Evolutionary conservation across 805 yeast genomes (phyloP), one percentile per base, ranked within the genome.

Genomic region (Wickerhamiella brachini): DNA sequence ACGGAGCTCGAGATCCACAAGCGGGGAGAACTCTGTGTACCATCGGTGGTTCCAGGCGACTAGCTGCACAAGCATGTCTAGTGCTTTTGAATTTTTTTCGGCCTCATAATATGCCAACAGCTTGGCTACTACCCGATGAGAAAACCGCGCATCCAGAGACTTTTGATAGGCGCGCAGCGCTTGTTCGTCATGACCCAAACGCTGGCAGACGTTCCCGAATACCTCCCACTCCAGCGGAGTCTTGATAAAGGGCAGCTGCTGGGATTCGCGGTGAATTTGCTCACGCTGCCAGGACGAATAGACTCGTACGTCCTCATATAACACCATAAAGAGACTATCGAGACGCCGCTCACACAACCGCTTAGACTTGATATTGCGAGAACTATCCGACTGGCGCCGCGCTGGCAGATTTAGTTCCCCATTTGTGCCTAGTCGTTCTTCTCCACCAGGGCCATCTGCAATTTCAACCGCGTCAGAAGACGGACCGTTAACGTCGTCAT

Each of bases 21-120:
- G 71, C 20, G 94, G 85, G 8, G 94, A 81, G 62, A 88, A 90
- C 57, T 90, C 96, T 56, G 81, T 77, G 68, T 90, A 94, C 98
- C 98, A 93, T 62, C 98, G 78, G 66, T 89, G 97, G 63, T 87
- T 84, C 97, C 97, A 94, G n/a, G 93, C 95, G n/a, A 83, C 70
- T 49, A 93, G 70, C 60, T 83, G 84, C 37, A 89, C 85, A 51
- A 80, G 68, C 21, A 82, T 69, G 52, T 83, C 87, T 53, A 89
- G 71, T 12, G 86, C 78, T 55, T 74, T 71, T 26, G 51, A 29
- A 9, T 56, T 52, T 34, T 73, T 48, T 37, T 63, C 58, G 39
- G 64, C 67, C 55, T 66, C 73, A 56, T 64, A 66, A 62, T 83
- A 84, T 51, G 74, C 79, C 54, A 93, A 70, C 63, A 90, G 68